Evolutionary conservation across 257 asterid species (phyloP).

Genomic region (Henckelia pumila): DNA sequence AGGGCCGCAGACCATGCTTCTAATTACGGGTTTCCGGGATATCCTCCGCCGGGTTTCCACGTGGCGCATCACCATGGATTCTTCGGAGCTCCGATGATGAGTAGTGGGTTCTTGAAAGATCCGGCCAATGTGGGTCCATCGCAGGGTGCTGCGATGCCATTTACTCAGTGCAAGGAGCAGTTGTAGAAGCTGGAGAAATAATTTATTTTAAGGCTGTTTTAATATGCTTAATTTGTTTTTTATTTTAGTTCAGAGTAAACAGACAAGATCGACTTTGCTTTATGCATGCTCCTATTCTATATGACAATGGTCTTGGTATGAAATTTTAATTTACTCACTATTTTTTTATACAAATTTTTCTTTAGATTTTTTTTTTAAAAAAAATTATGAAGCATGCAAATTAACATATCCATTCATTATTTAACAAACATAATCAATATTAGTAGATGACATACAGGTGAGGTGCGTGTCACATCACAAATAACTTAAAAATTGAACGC

Average conservation of each 20-base stretch:
- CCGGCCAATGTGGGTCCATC: conserved; percentile 47
- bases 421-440: too few relatives aligned
- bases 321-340: background rate
- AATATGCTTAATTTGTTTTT: too few relatives aligned
- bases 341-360: too few relatives aligned
- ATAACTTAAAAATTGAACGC: too few relatives aligned
- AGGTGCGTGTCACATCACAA: too few relatives aligned
- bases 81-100: conserved; percentile 44
- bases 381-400: too few relatives aligned
- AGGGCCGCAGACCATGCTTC: conserved; percentile 42
- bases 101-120: conserved; percentile 51
- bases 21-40: conserved; percentile 33
- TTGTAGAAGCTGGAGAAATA: conserved; percentile 19
- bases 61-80: conserved; percentile 53
- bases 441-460: too few relatives aligned
- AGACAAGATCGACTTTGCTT: background rate
- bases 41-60: conserved; percentile 37
- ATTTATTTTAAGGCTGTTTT: background rate
- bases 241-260: background rate
- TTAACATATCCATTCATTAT: too few relatives aligned
- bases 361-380: too few relatives aligned
- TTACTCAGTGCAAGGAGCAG: conserved; percentile 52
- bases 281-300: background rate
- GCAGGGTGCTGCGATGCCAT: conserved; percentile 35
- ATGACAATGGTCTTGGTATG: background rate